Percentiles rank a stretch among this genome's conserved stretches.
Evolutionary conservation across 116 monocot species (phyloP).

Genomic region (Trichopus zeylanicus): DNA sequence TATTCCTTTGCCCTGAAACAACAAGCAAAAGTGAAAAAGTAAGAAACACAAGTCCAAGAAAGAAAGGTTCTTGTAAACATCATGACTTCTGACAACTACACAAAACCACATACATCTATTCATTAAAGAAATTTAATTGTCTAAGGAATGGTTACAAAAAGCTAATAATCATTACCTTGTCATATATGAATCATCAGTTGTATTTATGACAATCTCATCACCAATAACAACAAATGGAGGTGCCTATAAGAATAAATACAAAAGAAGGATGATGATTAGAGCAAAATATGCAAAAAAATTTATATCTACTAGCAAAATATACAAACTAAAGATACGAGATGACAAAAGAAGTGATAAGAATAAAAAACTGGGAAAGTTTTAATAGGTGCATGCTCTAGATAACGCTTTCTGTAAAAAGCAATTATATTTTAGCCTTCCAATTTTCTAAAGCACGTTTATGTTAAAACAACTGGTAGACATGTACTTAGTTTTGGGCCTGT

Average conservation of each 20-base stretch:
- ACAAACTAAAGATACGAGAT: not conserved
- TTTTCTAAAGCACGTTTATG: no score
- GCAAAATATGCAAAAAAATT: not conserved
- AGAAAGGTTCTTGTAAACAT: no score
- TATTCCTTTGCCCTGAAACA: not conserved
- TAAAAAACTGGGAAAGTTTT: no score
- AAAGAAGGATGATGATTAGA: slow-evolving; percentile 1
- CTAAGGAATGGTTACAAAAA: not conserved
- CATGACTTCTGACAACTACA: not conserved
- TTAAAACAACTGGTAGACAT: no score
- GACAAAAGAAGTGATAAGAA: no score
- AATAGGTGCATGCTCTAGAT: no score
- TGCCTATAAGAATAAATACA: slow-evolving; percentile 23
- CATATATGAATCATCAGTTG: slow-evolving; percentile 62
- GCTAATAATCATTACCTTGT: slow-evolving; percentile 25
- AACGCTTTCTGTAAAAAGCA: no score
- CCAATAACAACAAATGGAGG: slow-evolving; percentile 59
- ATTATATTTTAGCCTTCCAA: not conserved
- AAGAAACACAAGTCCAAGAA: no score
- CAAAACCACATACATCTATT: not conserved
- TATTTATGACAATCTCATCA: slow-evolving; percentile 57
- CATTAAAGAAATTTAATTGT: not conserved
- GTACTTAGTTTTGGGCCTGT: not conserved
- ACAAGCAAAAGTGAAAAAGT: not conserved
- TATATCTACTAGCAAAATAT: not conserved